Evolutionary conservation across 2,329 filamentous ascomycete genomes (phyloP), one percentile per base, ranked within the genome.

Genomic region (Trichophyton mentagrophytes): DNA sequence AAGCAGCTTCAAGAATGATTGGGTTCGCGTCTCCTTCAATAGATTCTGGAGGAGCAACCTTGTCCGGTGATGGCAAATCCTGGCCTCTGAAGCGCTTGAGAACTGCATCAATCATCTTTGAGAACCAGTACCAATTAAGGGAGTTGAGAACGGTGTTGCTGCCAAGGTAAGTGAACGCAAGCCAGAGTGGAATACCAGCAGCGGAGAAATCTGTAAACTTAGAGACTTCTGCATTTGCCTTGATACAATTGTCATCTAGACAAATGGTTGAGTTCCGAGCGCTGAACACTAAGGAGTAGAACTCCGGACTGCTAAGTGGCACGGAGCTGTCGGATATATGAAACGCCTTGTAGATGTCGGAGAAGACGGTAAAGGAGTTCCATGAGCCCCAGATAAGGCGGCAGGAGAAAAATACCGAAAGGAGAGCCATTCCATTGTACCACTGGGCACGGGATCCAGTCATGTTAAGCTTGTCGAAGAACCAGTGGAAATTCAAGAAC

Each of bases 401-500:
- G 67, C 82, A 85, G 68, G 70, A 76, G 73, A 85, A 85, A 73
- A 86, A 86, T 57, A 79, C 79, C 46, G 69, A 66, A 57, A 85
- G 79, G 11, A 86, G 78, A 17, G 79, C 61, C 68, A 84, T 81
- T 66, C 83, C 83, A 68, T 86, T 86, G 69, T 85, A 80, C 73
- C 83, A 82, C 69, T 86, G 84, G 25, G 82, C 69, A 57, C 75
- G 77, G 57, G 79, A 80, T 59, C 84, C 84, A 3, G 84, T 86
- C 73, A 85, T 79, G 69, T 81, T 79, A 69, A 86, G 75, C 73
- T 86, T 86, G 69, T 86, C 84, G 68, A 82, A 82, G 76, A 86
- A 86, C 84, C 84, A 86, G 74, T 86, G 84, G 69, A 86, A 80
- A 71, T 86, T 86, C 64, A 86, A 77, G 70, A 86, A 85, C 7